These are phyloP conservation scores for Cytospora chrysosperma DNA, from an alignment of 2,329 filamentous ascomycete species.

Conservation along the genomic window DNA sequence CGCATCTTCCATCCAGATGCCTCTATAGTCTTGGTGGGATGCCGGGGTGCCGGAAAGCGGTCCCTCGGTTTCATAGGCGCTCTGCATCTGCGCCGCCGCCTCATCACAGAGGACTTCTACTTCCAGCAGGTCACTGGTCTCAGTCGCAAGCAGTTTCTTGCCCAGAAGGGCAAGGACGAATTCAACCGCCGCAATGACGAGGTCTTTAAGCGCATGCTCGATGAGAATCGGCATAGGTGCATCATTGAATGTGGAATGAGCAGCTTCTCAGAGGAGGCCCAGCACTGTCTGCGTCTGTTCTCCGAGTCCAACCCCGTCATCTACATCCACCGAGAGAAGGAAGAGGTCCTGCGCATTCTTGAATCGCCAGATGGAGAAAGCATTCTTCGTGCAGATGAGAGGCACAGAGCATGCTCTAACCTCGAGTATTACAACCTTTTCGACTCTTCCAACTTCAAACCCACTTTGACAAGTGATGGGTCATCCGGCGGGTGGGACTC, in stretches of 20 bases:
- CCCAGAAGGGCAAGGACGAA: conserved; percentile 57
- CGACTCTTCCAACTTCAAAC: conserved; percentile 39
- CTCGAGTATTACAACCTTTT: conserved; percentile 71
- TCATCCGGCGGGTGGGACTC: conserved; percentile 24
- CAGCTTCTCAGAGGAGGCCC: conserved; percentile 60
- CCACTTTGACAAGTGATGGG: conserved; percentile 28
- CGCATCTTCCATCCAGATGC: conserved; percentile 56
- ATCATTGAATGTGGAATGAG: conserved; percentile 70
- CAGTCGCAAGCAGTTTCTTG: conserved; percentile 59
- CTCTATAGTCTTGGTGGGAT: conserved; percentile 69
- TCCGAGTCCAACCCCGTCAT: conserved; percentile 66
- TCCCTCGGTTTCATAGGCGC: conserved; percentile 72
- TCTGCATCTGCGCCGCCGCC: conserved; percentile 62
- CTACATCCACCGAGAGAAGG: conserved; percentile 65
- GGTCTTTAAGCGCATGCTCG: conserved; percentile 60
- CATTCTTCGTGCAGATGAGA: conserved; percentile 53
- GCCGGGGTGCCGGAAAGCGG: conserved; percentile 69
- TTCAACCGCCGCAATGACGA: conserved; percentile 63
- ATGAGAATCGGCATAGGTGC: conserved; percentile 56
- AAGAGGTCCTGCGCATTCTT: conserved; percentile 60
- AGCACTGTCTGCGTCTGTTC: conserved; percentile 57
- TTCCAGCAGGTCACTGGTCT: conserved; percentile 65
- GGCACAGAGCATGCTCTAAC: conserved; percentile 64
- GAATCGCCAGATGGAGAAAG: conserved; percentile 53
- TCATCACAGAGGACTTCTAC: conserved; percentile 66